These are phyloP conservation scores for Aspergillus proliferans DNA, from an alignment of 2,329 filamentous ascomycete species.

Conservation along the genomic window DNA sequence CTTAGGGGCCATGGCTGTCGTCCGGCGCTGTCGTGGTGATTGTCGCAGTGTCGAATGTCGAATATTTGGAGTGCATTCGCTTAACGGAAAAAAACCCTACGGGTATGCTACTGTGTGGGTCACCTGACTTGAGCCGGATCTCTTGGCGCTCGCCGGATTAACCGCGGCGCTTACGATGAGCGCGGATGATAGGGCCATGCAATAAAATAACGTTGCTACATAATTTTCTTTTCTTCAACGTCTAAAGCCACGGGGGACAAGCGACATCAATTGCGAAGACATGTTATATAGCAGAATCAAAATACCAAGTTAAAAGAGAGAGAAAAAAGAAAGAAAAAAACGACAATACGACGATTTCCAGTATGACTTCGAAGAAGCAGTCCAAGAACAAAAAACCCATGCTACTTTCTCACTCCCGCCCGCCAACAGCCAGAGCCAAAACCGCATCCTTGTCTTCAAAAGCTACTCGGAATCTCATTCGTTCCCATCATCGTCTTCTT, in stretches of 20 bases:
- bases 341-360: slow-evolving; percentile 1
- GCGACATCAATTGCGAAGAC: neutral
- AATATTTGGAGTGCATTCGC: slow-evolving; percentile 35
- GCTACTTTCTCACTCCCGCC: slow-evolving; percentile 42
- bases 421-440: slow-evolving; percentile 34
- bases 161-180: neutral
- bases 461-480: slow-evolving; percentile 53
- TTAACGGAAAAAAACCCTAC: slow-evolving; percentile 39
- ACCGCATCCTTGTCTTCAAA: slow-evolving; percentile 47
- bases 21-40: slow-evolving; percentile 38
- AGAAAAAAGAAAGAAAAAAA: neutral
- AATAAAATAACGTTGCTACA: no score
- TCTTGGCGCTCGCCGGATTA: slow-evolving; percentile 5
- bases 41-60: slow-evolving; percentile 38
- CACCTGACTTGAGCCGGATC: slow-evolving; percentile 25
- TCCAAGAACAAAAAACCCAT: slow-evolving; percentile 25
- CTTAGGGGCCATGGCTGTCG: slow-evolving; percentile 45
- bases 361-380: slow-evolving; percentile 26
- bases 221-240: no score
- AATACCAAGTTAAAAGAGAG: neutral
- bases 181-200: no score
- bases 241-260: no score
- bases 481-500: slow-evolving; percentile 54
- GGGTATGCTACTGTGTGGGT: slow-evolving; percentile 27
- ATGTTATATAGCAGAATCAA: neutral